Percentiles rank a stretch among this genome's conserved stretches.
Conservation (phyloP, 495 filamentous ascomycete genomes). For the Lasiosphaeria miniovina region DNA sequence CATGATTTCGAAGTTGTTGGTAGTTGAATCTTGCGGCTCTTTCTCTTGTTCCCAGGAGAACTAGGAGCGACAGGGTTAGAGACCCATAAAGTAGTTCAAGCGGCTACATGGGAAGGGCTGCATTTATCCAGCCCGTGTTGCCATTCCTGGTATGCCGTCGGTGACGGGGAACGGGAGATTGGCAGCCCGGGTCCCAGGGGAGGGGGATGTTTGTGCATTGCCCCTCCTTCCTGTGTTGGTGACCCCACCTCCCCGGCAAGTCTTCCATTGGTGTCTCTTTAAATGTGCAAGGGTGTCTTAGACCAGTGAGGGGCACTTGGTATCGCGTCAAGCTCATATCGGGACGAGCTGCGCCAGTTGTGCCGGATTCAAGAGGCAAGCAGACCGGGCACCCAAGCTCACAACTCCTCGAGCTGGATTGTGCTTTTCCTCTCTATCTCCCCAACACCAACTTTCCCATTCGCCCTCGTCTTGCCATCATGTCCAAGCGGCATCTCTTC, state of each 20-base stretch:
- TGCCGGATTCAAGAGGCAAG: neutral
- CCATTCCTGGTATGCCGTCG: constrained; percentile 29
- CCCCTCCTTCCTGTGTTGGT: constrained; percentile 23
- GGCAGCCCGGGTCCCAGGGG: constrained; percentile 13
- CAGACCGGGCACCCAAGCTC: neutral
- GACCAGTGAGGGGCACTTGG: neutral
- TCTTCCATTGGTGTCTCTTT: constrained; percentile 19
- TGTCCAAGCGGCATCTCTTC: constrained; percentile 49
- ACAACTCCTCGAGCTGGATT: neutral
- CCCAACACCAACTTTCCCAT: neutral
- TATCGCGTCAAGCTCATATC: constrained; percentile 4
- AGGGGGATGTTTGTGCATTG: constrained; percentile 20
- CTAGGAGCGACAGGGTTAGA: constrained; percentile 10
- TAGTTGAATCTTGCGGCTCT: constrained; percentile 12
- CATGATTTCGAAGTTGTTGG: constrained; percentile 22
- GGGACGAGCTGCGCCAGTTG: neutral
- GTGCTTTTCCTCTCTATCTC: neutral
- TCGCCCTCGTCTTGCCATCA: constrained; percentile 15
- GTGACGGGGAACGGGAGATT: constrained; percentile 8
- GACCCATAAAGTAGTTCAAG: constrained; percentile 17
- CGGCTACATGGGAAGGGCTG: constrained; percentile 5
- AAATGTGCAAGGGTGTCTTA: constrained; percentile 15
- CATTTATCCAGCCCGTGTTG: constrained; percentile 36
- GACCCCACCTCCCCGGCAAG: constrained; percentile 22
- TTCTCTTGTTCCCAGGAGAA: neutral